Conservation (phyloP, 2,329 filamentous ascomycete species). For the Verticillium albo-atrum region DNA sequence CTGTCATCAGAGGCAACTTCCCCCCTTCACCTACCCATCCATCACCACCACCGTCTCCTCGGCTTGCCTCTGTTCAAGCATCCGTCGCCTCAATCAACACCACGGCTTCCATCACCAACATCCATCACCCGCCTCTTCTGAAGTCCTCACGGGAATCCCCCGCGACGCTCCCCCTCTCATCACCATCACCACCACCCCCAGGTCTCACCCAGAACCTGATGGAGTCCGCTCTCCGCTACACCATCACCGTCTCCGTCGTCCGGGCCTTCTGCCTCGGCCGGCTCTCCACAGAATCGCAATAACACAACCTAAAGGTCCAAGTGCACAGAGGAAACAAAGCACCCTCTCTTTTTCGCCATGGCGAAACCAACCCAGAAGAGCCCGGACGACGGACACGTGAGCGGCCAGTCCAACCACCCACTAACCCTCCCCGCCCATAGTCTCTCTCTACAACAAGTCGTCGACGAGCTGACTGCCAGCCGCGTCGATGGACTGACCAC, state of each 20-base stretch:
- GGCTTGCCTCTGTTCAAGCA: background rate
- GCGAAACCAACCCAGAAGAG: background rate
- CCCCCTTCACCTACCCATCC: background rate
- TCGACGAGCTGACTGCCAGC: constrained; percentile 47
- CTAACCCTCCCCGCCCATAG: constrained; percentile 55
- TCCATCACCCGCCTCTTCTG: background rate
- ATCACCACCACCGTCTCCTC: background rate
- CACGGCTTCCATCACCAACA: background rate
- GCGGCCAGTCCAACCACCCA: constrained; percentile 30
- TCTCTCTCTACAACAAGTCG: constrained; percentile 41
- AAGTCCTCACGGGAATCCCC: background rate
- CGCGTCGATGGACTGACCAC: constrained; percentile 50
- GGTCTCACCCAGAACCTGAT: background rate
- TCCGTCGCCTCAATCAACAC: background rate
- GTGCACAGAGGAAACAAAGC: background rate
- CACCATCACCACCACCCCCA: background rate
- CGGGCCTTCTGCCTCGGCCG: background rate
- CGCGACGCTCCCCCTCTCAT: background rate
- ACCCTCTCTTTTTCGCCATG: background rate
- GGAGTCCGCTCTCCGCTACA: background rate
- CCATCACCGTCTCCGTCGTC: background rate
- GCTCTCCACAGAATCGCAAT: background rate
- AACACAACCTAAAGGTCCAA: background rate
- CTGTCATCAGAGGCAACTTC: background rate
- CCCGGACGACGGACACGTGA: constrained; percentile 15